Conservation (phyloP, 2,329 filamentous ascomycete species). For the Arthrobotrys sinensis region DNA sequence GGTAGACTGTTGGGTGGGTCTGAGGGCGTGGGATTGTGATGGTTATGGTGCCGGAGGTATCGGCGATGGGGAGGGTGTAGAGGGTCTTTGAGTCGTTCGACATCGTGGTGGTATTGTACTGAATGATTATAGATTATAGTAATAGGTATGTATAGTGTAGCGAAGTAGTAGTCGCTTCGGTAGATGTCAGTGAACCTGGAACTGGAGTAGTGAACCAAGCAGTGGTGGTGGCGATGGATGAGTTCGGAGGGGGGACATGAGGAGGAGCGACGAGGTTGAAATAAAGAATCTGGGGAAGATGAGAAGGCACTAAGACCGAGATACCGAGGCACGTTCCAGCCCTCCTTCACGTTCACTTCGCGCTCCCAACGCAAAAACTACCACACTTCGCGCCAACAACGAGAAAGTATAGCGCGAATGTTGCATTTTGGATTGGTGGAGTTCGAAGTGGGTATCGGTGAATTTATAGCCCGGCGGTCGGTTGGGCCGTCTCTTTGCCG, state of each 20-base stretch:
- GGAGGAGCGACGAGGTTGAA: constrained; percentile 45
- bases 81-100: constrained; percentile 68
- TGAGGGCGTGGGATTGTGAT: constrained; percentile 74
- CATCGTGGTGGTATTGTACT: constrained; percentile 70
- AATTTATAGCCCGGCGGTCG: constrained; percentile 5
- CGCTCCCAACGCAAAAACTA: constrained; percentile 34
- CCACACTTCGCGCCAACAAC: constrained; percentile 10
- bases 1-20: constrained; percentile 73
- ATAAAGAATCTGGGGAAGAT: constrained; percentile 43
- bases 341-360: constrained; percentile 28
- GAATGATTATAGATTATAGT: not conserved
- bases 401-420: not conserved
- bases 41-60: constrained; percentile 73
- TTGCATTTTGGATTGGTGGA: not conserved
- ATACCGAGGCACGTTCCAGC: constrained; percentile 37
- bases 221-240: not conserved
- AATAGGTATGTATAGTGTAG: not conserved
- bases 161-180: constrained; percentile 2
- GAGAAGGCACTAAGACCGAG: constrained; percentile 12
- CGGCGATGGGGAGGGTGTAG: constrained; percentile 63
- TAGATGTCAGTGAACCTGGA: constrained; percentile 8
- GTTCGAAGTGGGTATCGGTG: not conserved
- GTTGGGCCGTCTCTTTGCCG: constrained; percentile 10
- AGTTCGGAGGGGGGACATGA: not conserved
- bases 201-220: constrained; percentile 13